A percentile compares a stretch with the other conserved stretches of the same genome.
These are phyloP conservation scores for Fusarium luffae DNA, from an alignment of 2,329 filamentous ascomycete genomes.

Conservation along the genomic window DNA sequence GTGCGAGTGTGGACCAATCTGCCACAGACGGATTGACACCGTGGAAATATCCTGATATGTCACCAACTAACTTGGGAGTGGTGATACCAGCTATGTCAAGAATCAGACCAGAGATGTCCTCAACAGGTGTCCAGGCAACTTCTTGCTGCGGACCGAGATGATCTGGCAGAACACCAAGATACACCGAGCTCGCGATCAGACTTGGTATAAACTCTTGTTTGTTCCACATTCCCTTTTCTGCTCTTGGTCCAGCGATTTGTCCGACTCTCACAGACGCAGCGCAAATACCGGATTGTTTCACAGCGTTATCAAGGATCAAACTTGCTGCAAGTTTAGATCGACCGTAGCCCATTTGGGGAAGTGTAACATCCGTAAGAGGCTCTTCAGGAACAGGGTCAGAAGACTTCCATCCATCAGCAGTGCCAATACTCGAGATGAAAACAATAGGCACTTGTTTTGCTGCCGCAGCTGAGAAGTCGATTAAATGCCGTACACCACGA, in stretches of 20 bases:
- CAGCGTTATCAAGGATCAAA: not conserved
- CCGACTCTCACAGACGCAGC: not conserved
- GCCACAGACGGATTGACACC: not conserved
- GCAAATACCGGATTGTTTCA: fast-evolving
- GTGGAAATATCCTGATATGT: constrained; percentile 9
- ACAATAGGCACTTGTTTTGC: not conserved
- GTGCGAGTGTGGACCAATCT: not conserved
- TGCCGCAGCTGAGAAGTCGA: not conserved
- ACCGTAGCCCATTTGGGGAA: not conserved
- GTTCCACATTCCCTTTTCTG: constrained; percentile 2
- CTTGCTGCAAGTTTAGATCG: not conserved
- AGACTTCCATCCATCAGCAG: not conserved
- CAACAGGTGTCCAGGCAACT: not conserved
- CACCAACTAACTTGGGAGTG: fast-evolving
- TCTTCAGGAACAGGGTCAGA: not conserved
- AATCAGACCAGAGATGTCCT: not conserved
- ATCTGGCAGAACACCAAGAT: not conserved
- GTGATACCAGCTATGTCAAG: constrained; percentile 2
- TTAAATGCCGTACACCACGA: not conserved
- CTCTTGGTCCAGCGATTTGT: constrained; percentile 3
- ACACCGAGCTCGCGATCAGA: constrained; percentile 1
- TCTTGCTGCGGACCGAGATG: not conserved
- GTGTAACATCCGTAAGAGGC: fast-evolving
- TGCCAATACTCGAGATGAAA: not conserved
- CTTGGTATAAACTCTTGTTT: constrained; percentile 9